These are phyloP conservation scores for Cyclospora cayetanensis DNA, from an alignment of 169 alveolate genomes.

Conservation along the genomic window DNA sequence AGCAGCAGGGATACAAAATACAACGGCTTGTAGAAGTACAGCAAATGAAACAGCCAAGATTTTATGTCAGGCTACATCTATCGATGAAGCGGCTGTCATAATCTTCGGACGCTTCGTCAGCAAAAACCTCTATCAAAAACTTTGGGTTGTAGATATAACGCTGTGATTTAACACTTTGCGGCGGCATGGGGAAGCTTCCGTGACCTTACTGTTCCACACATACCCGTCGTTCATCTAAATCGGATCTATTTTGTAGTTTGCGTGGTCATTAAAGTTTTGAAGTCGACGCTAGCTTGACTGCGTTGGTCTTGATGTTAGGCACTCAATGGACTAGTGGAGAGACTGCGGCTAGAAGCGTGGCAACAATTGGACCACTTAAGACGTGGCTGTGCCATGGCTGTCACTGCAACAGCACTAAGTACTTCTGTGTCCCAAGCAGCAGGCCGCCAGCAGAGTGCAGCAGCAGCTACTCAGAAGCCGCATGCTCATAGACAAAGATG, in stretches of 20 bases:
- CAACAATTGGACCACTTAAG: constrained; percentile 10
- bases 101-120: constrained; percentile 63
- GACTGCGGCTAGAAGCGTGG: constrained; percentile 27
- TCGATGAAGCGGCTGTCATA: constrained; percentile 62
- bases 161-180: too few species aligned
- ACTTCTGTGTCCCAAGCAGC: background rate
- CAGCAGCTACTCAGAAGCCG: background rate
- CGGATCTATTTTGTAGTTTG: too few species aligned
- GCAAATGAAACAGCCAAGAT: constrained; percentile 22
- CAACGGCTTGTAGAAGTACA: constrained; percentile 32
- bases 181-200: too few species aligned
- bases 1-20: constrained; percentile 37
- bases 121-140: background rate
- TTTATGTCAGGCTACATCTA: constrained; percentile 17
- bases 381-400: background rate
- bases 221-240: too few species aligned
- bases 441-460: background rate
- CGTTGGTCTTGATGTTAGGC: constrained; percentile 26
- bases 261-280: too few species aligned
- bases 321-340: constrained; percentile 19
- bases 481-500: background rate
- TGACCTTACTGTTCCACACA: too few species aligned
- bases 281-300: too few species aligned
- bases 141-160: background rate
- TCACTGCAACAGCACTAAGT: constrained; percentile 12